Conservation (phyloP, 2,329 filamentous ascomycete genomes). For the Stenocarpella maydis region DNA sequence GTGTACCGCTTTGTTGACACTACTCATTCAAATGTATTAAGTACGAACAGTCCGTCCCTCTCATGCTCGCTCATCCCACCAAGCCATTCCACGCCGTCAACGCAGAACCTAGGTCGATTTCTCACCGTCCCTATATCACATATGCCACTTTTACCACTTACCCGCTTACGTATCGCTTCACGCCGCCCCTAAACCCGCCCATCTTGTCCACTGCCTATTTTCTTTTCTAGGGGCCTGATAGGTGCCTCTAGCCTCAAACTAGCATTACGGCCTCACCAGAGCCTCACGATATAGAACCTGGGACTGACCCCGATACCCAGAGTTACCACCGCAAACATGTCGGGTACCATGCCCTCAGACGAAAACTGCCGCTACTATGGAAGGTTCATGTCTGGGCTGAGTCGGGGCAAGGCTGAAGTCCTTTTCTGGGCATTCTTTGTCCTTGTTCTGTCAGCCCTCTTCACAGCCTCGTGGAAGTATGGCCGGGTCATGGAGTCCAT, state of each 20-base stretch:
- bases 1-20: not conserved
- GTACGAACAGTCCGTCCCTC: conserved; percentile 5
- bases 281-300: conserved; percentile 30
- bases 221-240: conserved; percentile 1
- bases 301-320: conserved; percentile 12
- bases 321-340: not conserved
- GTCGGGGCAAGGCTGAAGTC: conserved; percentile 22
- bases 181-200: not conserved
- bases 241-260: conserved; percentile 4
- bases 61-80: not conserved
- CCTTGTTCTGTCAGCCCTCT: conserved; percentile 27
- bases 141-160: not conserved
- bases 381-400: conserved; percentile 29
- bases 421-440: conserved; percentile 33
- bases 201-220: conserved; percentile 34
- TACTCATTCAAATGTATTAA: conserved; percentile 18
- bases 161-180: not conserved
- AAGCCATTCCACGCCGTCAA: not conserved
- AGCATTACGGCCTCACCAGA: not conserved
- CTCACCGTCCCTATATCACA: not conserved
- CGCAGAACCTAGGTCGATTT: not conserved
- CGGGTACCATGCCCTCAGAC: conserved; percentile 12
- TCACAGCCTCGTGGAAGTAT: conserved; percentile 33
- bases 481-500: conserved; percentile 31
- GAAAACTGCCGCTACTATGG: conserved; percentile 34